Conservation (phyloP, 345 rosid species). For the Melaleuca alternifolia region DNA sequence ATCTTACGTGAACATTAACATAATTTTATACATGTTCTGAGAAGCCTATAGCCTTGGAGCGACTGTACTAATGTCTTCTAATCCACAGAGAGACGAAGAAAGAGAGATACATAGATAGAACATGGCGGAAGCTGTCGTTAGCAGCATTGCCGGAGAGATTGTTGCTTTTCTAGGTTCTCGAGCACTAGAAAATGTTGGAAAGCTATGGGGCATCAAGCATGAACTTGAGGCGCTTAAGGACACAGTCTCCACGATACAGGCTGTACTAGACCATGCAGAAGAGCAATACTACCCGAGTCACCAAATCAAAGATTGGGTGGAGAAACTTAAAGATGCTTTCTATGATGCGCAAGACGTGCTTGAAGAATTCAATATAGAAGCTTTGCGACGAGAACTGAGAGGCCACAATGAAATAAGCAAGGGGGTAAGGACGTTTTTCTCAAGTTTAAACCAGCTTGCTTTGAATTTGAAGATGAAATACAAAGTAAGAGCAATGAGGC, state of each 20-base stretch:
- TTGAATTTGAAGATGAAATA: not conserved
- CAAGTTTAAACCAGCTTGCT: not conserved
- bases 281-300: not conserved
- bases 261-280: slow-evolving; percentile 12
- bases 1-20: not conserved
- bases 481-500: not conserved
- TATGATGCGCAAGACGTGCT: slow-evolving; percentile 28
- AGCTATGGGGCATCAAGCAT: too few relatives aligned
- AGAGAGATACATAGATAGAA: too few relatives aligned
- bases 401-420: not conserved
- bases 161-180: too few relatives aligned
- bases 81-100: not conserved
- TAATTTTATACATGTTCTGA: not conserved
- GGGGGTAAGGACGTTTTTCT: not conserved
- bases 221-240: too few relatives aligned
- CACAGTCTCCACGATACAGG: not conserved
- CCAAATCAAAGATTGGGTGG: slow-evolving; percentile 13
- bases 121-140: not conserved
- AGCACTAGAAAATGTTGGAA: too few relatives aligned
- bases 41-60: not conserved
- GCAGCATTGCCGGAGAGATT: too few relatives aligned
- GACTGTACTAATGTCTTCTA: not conserved
- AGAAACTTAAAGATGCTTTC: slow-evolving; percentile 12
- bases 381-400: not conserved
- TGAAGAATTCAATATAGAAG: slow-evolving; percentile 12